Percentiles rank a stretch among this genome's conserved stretches.
These are phyloP conservation scores for Trichoderma sp. DNA, from an alignment of 2,329 filamentous ascomycete species.

Conservation along the genomic window DNA sequence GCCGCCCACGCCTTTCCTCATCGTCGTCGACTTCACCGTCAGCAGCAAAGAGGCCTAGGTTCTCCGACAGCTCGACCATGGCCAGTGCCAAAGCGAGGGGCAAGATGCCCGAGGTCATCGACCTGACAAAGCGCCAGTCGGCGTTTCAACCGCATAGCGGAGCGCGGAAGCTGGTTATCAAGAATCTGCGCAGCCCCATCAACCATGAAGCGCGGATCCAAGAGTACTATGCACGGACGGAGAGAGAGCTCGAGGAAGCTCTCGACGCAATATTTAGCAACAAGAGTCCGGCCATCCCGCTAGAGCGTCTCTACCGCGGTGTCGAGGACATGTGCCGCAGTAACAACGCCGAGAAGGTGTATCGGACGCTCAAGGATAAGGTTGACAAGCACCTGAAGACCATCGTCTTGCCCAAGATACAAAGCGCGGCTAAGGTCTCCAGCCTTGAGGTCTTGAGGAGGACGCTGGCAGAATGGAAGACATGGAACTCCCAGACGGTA, in stretches of 20 bases:
- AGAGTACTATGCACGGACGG: conserved; percentile 74
- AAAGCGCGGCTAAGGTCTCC: conserved; percentile 48
- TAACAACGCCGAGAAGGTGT: conserved; percentile 67
- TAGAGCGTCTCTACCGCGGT: conserved; percentile 85
- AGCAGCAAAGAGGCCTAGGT: conserved; percentile 34
- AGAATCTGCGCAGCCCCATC: conserved; percentile 74
- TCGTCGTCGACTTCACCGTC: conserved; percentile 30
- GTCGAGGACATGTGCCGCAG: conserved; percentile 90
- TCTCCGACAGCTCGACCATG: conserved; percentile 32
- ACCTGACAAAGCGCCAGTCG: conserved; percentile 36
- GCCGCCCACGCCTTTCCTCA: conserved; percentile 39
- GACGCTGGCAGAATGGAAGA: conserved; percentile 62
- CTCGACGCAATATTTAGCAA: conserved; percentile 71
- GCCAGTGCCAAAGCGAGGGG: conserved; percentile 39
- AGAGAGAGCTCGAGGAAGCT: conserved; percentile 70
- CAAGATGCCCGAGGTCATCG: conserved; percentile 40
- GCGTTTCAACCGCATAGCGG: conserved; percentile 72
- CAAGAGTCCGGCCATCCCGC: conserved; percentile 62
- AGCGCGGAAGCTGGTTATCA: conserved; percentile 85
- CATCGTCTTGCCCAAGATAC: conserved; percentile 56
- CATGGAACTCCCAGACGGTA: conserved; percentile 77
- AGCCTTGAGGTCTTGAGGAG: conserved; percentile 63
- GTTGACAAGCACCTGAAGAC: conserved; percentile 67
- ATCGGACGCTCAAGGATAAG: conserved; percentile 61
- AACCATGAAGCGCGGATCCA: conserved; percentile 60